Evolutionary conservation across 768 basidiomycete species (phyloP), one percentile per base, ranked within the genome.

Genomic region (Tephrocybe rancida): DNA sequence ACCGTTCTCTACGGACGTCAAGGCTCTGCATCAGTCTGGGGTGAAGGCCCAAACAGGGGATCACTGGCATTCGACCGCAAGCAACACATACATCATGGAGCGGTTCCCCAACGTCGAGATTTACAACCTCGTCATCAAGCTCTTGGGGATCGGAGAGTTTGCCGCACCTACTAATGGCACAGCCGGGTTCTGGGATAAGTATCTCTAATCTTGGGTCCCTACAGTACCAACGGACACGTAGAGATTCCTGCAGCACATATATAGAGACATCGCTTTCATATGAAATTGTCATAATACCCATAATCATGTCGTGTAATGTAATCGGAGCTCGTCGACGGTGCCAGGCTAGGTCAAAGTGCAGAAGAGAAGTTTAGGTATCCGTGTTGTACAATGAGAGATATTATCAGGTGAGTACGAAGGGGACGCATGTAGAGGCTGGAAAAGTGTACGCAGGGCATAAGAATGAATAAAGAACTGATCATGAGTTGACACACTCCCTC

Each of bases 101-200:
- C 83, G 84, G n/a, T 95, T 96, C 72, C 70, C 78, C 64, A 96
- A 95, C 59, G 83, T 95, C 34, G 85, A 96, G 70, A 71, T 97
- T 25, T 95, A 95, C 67, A 87, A 86, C 57, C 84, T 96, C 19
- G 78, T 94, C 50, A 80, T 85, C 73, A 88, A 84, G 65, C 72
- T 95, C 34, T 72, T 95, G 25, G 87, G 83, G 6, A 81, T 91
- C 30, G 77, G 81, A 59, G 61, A 71, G 8, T 70, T 69, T 45
- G 79, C 80, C 8, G 87, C 86, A 26, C 61, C 67, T 16, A 92
- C 79, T 42, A 95, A 95, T 60, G 93, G 92, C 25, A 92, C 92
- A 2, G 49, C 50, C 25, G 85, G 87, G 10, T 95, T 95, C 69
- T 96, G 94, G 94, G 84, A 93, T 64, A 74, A 75, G 57, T 93